A percentile compares a stretch with the other conserved stretches of the same genome.
Conservation (phyloP, 345 rosid genomes). For the Sapria himalayana region DNA sequence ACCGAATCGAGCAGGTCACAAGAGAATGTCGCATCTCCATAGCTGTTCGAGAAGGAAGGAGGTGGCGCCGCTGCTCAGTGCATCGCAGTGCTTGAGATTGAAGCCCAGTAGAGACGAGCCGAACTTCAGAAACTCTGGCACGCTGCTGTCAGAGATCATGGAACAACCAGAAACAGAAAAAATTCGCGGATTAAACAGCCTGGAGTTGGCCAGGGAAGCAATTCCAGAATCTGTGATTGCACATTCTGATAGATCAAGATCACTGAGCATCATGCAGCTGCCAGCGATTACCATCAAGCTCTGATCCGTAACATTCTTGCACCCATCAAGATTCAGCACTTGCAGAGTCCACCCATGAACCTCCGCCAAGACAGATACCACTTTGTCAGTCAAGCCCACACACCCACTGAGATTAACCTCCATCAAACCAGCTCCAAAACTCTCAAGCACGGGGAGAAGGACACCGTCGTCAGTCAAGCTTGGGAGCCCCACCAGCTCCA, state of each 20-base stretch:
- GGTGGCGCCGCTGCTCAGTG: conserved; percentile 23
- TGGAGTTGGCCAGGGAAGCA: conserved; percentile 21
- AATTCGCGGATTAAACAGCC: conserved; percentile 29
- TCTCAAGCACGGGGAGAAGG: conserved; percentile 30
- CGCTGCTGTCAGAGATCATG: conserved; percentile 28
- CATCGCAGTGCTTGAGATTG: conserved; percentile 48
- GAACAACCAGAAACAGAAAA: conserved; percentile 43
- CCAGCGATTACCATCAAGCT: conserved; percentile 37
- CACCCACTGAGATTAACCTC: conserved; percentile 43
- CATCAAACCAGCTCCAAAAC: conserved; percentile 31
- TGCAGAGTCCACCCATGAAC: conserved; percentile 45
- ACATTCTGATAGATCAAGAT: conserved; percentile 45
- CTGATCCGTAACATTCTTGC: conserved; percentile 45
- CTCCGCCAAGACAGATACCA: conserved; percentile 20
- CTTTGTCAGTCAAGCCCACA: conserved; percentile 34
- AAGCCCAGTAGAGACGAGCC: conserved; percentile 37
- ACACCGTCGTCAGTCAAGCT: conserved; percentile 57
- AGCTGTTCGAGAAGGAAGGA: conserved; percentile 27
- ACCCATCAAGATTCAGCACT: conserved; percentile 37
- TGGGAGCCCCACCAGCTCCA: conserved; percentile 49
- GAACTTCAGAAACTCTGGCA: conserved; percentile 19
- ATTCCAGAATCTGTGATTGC: conserved; percentile 33
- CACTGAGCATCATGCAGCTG: conserved; percentile 28
- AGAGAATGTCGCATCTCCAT: conserved; percentile 62
- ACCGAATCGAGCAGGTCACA: no score